Base-by-base conservation (phyloP, 495 filamentous ascomycete genomes). In the Tuber calosporum region DNA sequence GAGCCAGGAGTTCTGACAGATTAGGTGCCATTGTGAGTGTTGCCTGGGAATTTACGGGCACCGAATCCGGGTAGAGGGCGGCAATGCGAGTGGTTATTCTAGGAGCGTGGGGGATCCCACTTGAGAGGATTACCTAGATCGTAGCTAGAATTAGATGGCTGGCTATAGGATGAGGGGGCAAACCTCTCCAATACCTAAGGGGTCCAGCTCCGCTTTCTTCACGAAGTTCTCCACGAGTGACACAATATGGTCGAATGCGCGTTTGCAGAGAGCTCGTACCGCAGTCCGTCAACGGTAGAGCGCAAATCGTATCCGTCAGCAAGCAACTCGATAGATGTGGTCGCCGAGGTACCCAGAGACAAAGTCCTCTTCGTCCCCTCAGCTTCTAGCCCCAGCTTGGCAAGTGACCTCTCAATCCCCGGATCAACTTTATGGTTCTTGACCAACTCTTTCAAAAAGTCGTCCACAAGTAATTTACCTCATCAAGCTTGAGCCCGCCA, bases 401-500 rank as follows among this genome's bases (percentile, higher is more conserved):
- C 94, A 69, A 97, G 84, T 77, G 90, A 90, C 76, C 90, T 90
- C 17, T 88, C 86, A 79, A 93, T 91, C 73, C 95, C 87, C 38
- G 95, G 95, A 82, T 99, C 95, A 67, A 86, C 87, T 82, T 93
- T 93, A 83, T 94, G 85, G 85, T 96, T 93, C 88, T 97, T 97
- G 76, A 94, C 86, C 84, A 99, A 99, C 83, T 97, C 95, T 87
- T 99, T 98, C 73, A 94, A 91, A 79, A 97, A 97, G 86, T 97
- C 89, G 82, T 98, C 94, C 78, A 97, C 91, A 67, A 99, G 86
- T n/a, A n/a, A n/a, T n/a, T n/a, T 45, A 96, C 89, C 80, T 94
- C 87, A 84, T 99, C 95, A 45, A 99, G 85, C 67, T 91, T 88
- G 37, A 87, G 84, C 78, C 95, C 95, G 68, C 90, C 88, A 73